A percentile compares a stretch with the other conserved stretches of the same genome.
phyloP scores from a whole-genome alignment of 1,284 basidiomycete genomes.

The Coniferiporia weirii region DNA sequence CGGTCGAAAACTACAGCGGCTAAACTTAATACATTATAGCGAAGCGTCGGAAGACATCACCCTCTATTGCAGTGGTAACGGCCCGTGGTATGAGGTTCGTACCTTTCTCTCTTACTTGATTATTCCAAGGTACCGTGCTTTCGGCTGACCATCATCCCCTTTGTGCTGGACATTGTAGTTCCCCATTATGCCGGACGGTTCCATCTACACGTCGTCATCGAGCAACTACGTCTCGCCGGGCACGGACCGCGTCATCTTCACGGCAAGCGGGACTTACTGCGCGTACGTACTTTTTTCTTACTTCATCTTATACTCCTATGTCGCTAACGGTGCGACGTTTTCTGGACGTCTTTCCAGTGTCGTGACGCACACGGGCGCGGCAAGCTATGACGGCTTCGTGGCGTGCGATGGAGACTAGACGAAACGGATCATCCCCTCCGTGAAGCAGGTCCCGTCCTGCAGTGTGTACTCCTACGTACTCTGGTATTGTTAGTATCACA shows the following conservation, averaged over 20 bases:
- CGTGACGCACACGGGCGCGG: constrained; percentile 19
- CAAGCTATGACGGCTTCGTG: constrained; percentile 18
- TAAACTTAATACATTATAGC: not conserved
- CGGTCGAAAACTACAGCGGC: not conserved
- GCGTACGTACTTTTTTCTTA: constrained; percentile 15
- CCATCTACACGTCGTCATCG: constrained; percentile 23
- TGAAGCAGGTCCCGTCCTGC: no score
- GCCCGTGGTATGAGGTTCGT: constrained; percentile 20
- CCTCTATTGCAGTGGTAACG: constrained; percentile 18
- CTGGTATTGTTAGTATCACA: no score
- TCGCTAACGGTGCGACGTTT: not conserved
- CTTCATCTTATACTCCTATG: not conserved
- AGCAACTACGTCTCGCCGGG: constrained; percentile 23
- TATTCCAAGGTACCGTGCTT: not conserved
- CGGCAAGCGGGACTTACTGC: constrained; percentile 26
- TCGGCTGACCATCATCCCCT: not conserved
- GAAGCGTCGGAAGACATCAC: constrained; percentile 18
- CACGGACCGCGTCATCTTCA: constrained; percentile 28
- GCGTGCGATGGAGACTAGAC: constrained; percentile 17
- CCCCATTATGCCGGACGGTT: constrained; percentile 25
- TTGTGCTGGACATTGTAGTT: constrained; percentile 18
- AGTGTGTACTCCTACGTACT: no score
- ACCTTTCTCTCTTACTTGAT: not conserved
- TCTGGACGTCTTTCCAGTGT: constrained; percentile 4
- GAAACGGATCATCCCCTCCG: no score